Evolutionary conservation across 768 basidiomycete species (phyloP).

Genomic region (Agrocybe pediades): DNA sequence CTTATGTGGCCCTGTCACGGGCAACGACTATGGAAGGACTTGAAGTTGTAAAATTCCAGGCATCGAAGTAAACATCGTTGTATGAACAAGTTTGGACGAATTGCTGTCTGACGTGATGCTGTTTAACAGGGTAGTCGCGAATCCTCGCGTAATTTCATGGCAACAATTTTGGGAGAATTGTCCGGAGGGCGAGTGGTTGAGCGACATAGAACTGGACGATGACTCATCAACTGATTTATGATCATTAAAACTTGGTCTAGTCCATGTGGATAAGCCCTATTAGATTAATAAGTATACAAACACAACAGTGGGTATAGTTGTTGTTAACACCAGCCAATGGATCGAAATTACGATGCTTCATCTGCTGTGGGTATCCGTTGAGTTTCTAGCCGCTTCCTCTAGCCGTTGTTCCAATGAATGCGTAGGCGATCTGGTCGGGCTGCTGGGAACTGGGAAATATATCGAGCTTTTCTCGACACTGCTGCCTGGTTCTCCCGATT

Average conservation of each 20-base stretch:
- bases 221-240: too few relatives aligned
- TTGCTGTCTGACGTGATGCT: background rate
- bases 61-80: slow-evolving; percentile 45
- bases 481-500: slow-evolving; percentile 5
- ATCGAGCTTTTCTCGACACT: slow-evolving; percentile 20
- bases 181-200: slow-evolving; percentile 14
- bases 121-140: slow-evolving; percentile 62
- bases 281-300: slow-evolving; percentile 14
- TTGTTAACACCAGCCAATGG: slow-evolving; percentile 4
- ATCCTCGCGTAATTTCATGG: slow-evolving; percentile 61
- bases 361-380: slow-evolving; percentile 15
- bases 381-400: background rate
- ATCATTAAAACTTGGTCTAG: background rate
- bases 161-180: slow-evolving; percentile 36
- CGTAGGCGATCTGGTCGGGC: slow-evolving; percentile 10
- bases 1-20: slow-evolving; percentile 71
- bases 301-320: slow-evolving; percentile 13
- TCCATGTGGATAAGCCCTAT: background rate
- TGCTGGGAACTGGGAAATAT: slow-evolving; percentile 17
- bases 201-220: slow-evolving; percentile 26
- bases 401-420: background rate
- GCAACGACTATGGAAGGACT: slow-evolving; percentile 64
- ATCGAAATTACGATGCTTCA: slow-evolving; percentile 12
- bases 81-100: background rate
- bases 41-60: slow-evolving; percentile 63